A percentile compares a stretch with the other conserved stretches of the same genome.
Evolutionary conservation across 2,329 filamentous ascomycete genomes (phyloP).

Genomic region (Colletotrichum gigasporum): DNA sequence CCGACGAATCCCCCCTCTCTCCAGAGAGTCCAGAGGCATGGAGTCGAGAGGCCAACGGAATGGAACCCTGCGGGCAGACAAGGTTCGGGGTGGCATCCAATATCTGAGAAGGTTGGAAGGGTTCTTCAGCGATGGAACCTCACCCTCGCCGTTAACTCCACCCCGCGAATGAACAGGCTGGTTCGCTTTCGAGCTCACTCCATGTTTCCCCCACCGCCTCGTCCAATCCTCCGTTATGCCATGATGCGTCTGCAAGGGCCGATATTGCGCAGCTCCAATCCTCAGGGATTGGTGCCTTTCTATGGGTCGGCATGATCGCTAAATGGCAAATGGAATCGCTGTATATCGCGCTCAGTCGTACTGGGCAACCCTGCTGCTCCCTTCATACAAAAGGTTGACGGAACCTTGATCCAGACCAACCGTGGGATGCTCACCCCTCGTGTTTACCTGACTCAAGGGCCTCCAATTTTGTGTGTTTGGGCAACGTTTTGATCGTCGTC

Average conservation of each 20-base stretch:
- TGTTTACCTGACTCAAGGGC: background rate
- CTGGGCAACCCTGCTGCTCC: constrained; percentile 1
- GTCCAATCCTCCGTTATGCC: background rate
- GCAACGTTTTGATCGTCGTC: background rate
- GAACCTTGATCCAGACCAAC: constrained; percentile 12
- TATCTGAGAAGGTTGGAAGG: background rate
- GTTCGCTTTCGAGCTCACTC: background rate
- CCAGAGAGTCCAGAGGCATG: background rate
- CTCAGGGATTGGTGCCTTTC: background rate
- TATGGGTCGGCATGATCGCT: background rate
- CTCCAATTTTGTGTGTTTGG: constrained; percentile 1
- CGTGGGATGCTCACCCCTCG: background rate
- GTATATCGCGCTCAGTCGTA: background rate
- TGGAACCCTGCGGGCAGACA: background rate
- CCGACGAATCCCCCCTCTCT: background rate
- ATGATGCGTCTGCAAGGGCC: background rate
- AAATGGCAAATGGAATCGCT: background rate
- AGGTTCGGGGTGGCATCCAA: background rate
- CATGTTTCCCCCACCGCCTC: background rate
- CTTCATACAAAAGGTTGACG: constrained; percentile 12
- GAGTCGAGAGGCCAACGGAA: background rate
- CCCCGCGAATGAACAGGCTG: background rate
- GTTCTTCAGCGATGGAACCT: constrained; percentile 4
- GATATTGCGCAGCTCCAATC: background rate
- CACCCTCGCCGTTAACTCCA: background rate